These are phyloP conservation scores for Mortierella sp. DNA, from an alignment of 371 early-diverging fungal species.

Conservation along the genomic window DNA sequence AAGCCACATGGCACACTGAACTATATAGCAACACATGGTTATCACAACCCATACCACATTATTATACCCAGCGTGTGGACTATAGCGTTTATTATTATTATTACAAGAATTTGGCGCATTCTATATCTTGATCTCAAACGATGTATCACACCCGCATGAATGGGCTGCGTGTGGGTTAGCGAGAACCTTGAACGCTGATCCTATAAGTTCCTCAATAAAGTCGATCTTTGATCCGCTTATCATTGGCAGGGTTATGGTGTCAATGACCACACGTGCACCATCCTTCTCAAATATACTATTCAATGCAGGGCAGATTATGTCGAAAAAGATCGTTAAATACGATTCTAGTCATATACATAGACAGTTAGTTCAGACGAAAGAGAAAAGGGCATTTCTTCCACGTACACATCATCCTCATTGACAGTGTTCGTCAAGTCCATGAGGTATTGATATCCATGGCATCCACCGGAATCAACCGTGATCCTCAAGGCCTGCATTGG, in stretches of 20 bases:
- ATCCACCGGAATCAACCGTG: conserved; percentile 94
- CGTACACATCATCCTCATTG: conserved; percentile 84
- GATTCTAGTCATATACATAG: no score
- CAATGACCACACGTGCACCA: conserved; percentile 87
- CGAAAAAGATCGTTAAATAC: no score
- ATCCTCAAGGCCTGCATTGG: conserved; percentile 77
- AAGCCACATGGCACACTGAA: neutral
- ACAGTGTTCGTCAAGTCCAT: conserved; percentile 82
- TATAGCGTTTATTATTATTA: neutral
- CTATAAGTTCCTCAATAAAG: conserved; percentile 94
- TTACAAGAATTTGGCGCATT: no score
- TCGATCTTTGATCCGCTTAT: conserved; percentile 90
- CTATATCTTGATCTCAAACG: conserved; percentile 56
- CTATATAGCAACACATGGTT: no score
- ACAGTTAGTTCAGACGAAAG: neutral
- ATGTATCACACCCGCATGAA: conserved; percentile 92
- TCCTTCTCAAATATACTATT: conserved; percentile 84
- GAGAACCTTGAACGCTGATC: conserved; percentile 90
- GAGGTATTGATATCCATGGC: conserved; percentile 96
- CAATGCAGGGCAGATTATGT: neutral
- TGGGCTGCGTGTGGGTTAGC: conserved; percentile 92
- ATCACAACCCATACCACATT: no score
- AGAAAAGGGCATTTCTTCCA: neutral
- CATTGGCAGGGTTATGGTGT: conserved; percentile 85
- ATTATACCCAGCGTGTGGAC: no score